These are phyloP conservation scores for Diospyros kaki DNA, from an alignment of 148 eudicot genomes.

Conservation along the genomic window DNA sequence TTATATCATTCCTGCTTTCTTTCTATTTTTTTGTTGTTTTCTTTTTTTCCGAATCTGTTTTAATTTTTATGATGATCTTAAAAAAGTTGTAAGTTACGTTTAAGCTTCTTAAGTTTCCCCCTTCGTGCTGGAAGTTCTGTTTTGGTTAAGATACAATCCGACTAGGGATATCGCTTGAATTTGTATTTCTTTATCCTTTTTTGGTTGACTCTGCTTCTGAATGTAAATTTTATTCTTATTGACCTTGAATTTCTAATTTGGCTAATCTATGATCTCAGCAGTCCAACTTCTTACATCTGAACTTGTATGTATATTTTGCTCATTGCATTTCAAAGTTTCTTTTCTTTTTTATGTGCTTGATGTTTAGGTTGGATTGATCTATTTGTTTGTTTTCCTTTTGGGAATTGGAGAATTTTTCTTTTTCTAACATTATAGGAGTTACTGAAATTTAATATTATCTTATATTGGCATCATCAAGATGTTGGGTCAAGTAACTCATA, in stretches of 20 bases:
- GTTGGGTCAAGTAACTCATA: too few species aligned
- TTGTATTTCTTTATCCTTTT: background rate
- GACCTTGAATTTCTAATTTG: background rate
- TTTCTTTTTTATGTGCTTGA: background rate
- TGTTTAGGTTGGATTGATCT: background rate
- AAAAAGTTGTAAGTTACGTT: background rate
- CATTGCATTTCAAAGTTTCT: background rate
- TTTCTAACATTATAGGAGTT: background rate
- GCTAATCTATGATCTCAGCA: background rate
- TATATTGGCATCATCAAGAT: too few species aligned
- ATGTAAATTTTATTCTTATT: background rate
- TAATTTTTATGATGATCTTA: background rate
- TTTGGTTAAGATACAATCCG: constrained; percentile 2
- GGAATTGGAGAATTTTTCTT: background rate
- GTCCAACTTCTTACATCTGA: background rate
- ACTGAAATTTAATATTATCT: too few species aligned
- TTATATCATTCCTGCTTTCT: too few species aligned
- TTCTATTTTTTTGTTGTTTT: too few species aligned
- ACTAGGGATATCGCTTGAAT: background rate
- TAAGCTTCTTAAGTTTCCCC: background rate
- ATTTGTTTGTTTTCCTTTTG: background rate
- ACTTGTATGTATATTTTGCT: background rate
- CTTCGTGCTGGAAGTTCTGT: background rate
- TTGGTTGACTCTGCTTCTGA: constrained; percentile 4
- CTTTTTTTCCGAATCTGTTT: too few species aligned